Percentiles rank a stretch among this genome's conserved stretches.
phyloP scores from a whole-genome alignment of 352 stramenopile species.

The Phytophthora aleatoria region DNA sequence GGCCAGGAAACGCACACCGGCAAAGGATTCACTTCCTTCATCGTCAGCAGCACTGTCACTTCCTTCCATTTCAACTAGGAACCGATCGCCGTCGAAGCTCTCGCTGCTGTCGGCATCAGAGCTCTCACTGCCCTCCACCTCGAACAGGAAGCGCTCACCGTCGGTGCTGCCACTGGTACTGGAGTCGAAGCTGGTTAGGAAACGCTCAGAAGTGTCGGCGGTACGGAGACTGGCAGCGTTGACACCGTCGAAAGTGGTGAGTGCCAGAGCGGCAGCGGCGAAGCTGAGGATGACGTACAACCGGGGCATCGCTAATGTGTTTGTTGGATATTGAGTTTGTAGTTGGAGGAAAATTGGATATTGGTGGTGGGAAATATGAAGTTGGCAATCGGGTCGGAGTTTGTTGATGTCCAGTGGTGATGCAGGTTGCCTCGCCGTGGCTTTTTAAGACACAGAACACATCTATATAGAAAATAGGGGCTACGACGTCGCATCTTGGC shows the following conservation, averaged over 20 bases:
- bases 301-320: constrained; percentile 17
- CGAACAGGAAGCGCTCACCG: constrained; percentile 23
- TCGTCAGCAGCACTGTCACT: constrained; percentile 1
- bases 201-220: background rate
- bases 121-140: constrained; percentile 19
- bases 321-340: too few relatives aligned
- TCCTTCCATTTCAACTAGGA: constrained; percentile 10
- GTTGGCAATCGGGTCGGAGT: too few relatives aligned
- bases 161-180: constrained; percentile 17
- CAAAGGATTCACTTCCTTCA: constrained; percentile 3
- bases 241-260: constrained; percentile 14
- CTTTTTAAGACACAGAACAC: too few relatives aligned
- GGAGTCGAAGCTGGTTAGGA: constrained; percentile 8
- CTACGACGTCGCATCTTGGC: too few relatives aligned
- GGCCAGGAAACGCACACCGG: constrained; percentile 7
- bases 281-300: constrained; percentile 33
- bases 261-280: constrained; percentile 6
- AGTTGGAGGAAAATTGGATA: too few relatives aligned
- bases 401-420: too few relatives aligned
- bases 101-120: constrained; percentile 8
- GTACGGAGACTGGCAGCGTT: constrained; percentile 21
- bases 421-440: too few relatives aligned
- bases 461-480: too few relatives aligned
- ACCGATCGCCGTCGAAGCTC: constrained; percentile 13
- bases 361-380: too few relatives aligned